phyloP scores from a whole-genome alignment of 2,329 filamentous ascomycete species.

The Byssothecium circinans region DNA sequence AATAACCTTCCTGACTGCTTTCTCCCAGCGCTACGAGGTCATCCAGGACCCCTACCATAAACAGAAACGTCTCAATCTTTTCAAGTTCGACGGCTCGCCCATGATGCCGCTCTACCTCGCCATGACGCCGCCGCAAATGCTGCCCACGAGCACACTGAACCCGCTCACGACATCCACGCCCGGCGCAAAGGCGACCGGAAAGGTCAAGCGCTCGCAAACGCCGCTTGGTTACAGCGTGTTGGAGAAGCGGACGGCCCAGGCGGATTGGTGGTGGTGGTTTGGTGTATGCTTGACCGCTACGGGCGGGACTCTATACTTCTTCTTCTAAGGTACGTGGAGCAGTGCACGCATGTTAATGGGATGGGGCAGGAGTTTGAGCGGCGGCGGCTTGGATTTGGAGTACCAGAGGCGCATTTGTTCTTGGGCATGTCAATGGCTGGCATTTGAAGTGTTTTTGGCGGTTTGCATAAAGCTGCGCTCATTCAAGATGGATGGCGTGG shows the following conservation, averaged over 20 bases:
- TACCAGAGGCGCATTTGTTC: no score
- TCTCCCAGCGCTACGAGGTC: constrained; percentile 50
- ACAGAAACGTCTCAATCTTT: constrained; percentile 65
- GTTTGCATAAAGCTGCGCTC: no score
- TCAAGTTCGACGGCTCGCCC: constrained; percentile 63
- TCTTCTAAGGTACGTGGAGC: constrained; percentile 35
- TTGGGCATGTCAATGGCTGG: no score
- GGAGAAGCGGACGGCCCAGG: constrained; percentile 41
- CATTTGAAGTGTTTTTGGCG: no score
- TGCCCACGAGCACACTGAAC: constrained; percentile 68
- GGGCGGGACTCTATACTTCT: constrained; percentile 53
- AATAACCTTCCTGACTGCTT: constrained; percentile 23
- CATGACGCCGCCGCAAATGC: constrained; percentile 66
- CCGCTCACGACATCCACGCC: constrained; percentile 48
- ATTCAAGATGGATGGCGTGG: no score
- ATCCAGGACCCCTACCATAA: constrained; percentile 63
- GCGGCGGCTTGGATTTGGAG: no score
- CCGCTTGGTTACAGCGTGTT: constrained; percentile 47
- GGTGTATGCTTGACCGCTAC: constrained; percentile 52
- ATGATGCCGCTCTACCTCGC: constrained; percentile 69
- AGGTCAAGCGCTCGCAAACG: constrained; percentile 40
- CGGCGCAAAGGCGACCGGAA: constrained; percentile 37
- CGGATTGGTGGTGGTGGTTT: constrained; percentile 55
- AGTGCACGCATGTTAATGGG: constrained; percentile 6
- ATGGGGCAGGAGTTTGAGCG: no score